Base-by-base conservation (phyloP, 1,284 basidiomycete genomes). In the Gomphus bonarii region DNA sequence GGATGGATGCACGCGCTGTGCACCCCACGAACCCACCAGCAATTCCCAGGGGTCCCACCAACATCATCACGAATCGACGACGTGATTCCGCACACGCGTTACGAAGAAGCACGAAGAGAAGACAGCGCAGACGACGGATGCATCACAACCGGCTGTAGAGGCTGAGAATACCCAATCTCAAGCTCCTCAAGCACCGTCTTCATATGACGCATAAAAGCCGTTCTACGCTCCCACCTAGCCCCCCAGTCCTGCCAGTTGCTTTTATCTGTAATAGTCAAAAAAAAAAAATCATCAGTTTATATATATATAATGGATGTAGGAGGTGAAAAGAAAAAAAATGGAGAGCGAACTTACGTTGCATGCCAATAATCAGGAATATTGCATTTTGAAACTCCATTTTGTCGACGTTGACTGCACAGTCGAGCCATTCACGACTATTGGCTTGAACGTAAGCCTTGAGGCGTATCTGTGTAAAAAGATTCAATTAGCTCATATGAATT, bases 161-260 rank as follows among this genome's bases (percentile, higher is more conserved):
- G 87, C 71, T 85, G 73, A 0, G 74, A 78, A 67, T 90, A 90
- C 33, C 72, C 73, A 59, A 90, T 71, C 64, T 87, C 82, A 55
- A 90, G 77, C 35, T 86, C 84, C 67, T 89, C 86, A 51, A 88
- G 71, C 16, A 82, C 67, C 4, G 70, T 75, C 69, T 87, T 88
- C 57, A 90, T 73, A 63, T 84, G 69, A 54, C 82, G 77, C 84
- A 89, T 88, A 67, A 88, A 85, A 30, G 69, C 72, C 11, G 78
- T 88, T 60, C 85, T 80, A 47, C 85, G 79, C 10, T 71, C 73
- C 85, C 84, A 91, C 57, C 88, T 76, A 12, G 80, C 86, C 54
- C 85, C 87, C 88, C 89, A 91, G 63, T 91, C 87, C 67, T 91
- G 89, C 88, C 88, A 91, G 66, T 90, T 90, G 42, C 83, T 76